Conservation (phyloP, 176 grass and related monocot species). For the Bothriochloa decipiens region DNA sequence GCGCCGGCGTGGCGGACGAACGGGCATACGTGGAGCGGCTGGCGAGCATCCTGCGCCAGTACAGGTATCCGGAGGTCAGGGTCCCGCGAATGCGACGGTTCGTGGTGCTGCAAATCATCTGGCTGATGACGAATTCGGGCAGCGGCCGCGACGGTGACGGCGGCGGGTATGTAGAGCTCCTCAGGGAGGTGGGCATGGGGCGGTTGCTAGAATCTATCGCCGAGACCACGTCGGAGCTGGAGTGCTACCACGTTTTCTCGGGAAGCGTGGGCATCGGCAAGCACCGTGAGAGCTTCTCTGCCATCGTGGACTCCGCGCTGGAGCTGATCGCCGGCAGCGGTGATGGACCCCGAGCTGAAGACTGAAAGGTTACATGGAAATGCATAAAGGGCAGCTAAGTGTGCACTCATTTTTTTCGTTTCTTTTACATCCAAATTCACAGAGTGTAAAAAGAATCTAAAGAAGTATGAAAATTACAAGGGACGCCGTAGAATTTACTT, state of each 20-base stretch:
- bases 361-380: not conserved
- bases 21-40: conserved; percentile 60
- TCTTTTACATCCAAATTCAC: not conserved
- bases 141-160: not conserved
- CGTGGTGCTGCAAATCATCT: conserved; percentile 40
- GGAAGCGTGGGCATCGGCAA: conserved; percentile 68
- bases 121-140: conserved; percentile 32
- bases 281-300: conserved; percentile 47
- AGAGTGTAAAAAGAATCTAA: not conserved
- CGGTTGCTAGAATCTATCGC: conserved; percentile 42
- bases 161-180: conserved; percentile 13
- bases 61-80: conserved; percentile 37
- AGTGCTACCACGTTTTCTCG: conserved; percentile 78
- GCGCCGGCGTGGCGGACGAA: conserved; percentile 31
- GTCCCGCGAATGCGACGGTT: conserved; percentile 61
- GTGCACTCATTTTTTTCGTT: not conserved
- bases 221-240: conserved; percentile 74
- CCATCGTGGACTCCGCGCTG: conserved; percentile 52
- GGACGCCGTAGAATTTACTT: not conserved
- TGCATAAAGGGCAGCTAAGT: not conserved
- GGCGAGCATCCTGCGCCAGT: conserved; percentile 36
- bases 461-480: not conserved
- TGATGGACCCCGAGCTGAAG: not conserved
- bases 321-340: conserved; percentile 40
- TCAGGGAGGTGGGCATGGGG: conserved; percentile 45